Base-by-base conservation (phyloP, 495 filamentous ascomycete species). In the Penicillium herquei region DNA sequence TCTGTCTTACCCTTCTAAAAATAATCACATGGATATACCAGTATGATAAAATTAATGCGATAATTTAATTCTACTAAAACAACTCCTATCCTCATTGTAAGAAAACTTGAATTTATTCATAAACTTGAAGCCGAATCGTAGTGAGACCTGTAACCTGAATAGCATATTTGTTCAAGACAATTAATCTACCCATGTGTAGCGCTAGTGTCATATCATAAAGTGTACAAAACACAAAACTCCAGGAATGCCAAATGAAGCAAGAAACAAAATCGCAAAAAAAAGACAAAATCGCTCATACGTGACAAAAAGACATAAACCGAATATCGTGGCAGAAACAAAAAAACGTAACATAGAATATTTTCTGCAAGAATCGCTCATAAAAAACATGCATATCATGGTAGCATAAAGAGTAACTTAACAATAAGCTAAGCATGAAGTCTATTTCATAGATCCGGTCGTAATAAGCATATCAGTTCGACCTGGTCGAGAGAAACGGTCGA, bases 401-500 rank as follows among this genome's bases (percentile, higher is more conserved):
- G 44, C 55, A 40, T 52, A 44, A 14, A 37, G 8, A 6, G 17
- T 6, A 34, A 18, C 2, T 16, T 18, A 30, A 53, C 32, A 13
- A 43, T 9, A 11, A 52, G 7, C 13, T 5, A 12, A 34, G 13
- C 13, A 40, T 6, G 3, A 26, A 34, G 18, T 43, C 31, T 45
- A 71, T 59, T 63, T 69, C 68, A 70, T 72, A 35, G 55, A 57
- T 17, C 64, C 65, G 0, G 75, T 74, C 39, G 68, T 74, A 48
- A 78, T 75, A 30, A 78, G 51, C 75, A 78, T 78, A 65, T 78
- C 73, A 0, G 67, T 61, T 10, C 73, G 62, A 12, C 77, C 81
- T 33, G 75, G 76, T 17, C 80, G 65, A 50, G 70, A 62, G 51
- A 85, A 68, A 40, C 84, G 75, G 63, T 89, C 87, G 62, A 90